Percentiles rank a stretch among this genome's conserved stretches.
These are phyloP conservation scores for Pichia nanzhaoensis DNA, from an alignment of 805 yeast genomes.

Conservation along the genomic window DNA sequence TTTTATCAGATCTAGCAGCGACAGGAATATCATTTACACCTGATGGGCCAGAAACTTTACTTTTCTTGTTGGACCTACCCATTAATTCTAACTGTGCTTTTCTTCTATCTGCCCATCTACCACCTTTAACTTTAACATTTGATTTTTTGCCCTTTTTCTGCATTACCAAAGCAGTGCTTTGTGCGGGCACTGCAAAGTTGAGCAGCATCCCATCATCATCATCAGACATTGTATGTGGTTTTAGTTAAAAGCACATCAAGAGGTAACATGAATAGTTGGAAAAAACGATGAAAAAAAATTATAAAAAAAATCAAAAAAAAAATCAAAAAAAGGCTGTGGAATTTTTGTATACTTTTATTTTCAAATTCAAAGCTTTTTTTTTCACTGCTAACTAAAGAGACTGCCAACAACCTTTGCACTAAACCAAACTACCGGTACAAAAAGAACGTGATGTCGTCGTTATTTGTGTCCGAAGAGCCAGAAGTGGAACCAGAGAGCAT, in stretches of 20 bases:
- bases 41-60: not conserved
- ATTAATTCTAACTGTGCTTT: constrained; percentile 45
- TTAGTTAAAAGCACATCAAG: not conserved
- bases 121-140: constrained; percentile 48
- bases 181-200: constrained; percentile 48
- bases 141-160: constrained; percentile 16
- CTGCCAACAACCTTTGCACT: not conserved
- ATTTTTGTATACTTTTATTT: not conserved
- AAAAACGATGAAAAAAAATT: not conserved
- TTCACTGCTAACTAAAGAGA: not conserved
- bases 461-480: constrained; percentile 14
- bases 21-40: constrained; percentile 9
- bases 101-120: constrained; percentile 78
- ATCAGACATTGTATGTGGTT: constrained; percentile 14
- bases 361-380: not conserved
- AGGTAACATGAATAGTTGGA: not conserved
- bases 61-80: constrained; percentile 33
- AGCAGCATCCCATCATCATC: constrained; percentile 58
- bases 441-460: constrained; percentile 7
- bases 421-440: no score
- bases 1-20: constrained; percentile 4
- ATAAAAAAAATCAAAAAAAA: not conserved
- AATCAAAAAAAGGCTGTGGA: not conserved
- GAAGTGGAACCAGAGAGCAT: not conserved
- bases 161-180: constrained; percentile 14